Percentiles rank a stretch among this genome's conserved stretches.
phyloP scores from a whole-genome alignment of 2,329 filamentous ascomycete genomes.

The Sporothrix luriei region DNA sequence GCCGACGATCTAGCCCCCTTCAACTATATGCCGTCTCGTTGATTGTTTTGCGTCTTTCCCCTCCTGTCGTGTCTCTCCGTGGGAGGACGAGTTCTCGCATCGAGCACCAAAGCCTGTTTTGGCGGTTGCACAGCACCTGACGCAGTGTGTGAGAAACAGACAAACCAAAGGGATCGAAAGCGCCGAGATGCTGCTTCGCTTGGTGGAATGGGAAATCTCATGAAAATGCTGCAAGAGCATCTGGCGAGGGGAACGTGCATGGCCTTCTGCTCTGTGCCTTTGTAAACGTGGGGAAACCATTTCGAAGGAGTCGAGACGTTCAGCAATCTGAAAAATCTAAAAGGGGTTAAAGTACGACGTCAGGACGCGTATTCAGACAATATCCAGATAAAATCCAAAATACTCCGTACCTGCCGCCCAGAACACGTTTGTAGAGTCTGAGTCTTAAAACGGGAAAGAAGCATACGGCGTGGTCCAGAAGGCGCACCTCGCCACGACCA shows the following conservation, averaged over 20 bases:
- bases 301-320: slow-evolving; percentile 14
- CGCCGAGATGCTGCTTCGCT: neutral
- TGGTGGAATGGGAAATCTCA: neutral
- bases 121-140: slow-evolving; percentile 23
- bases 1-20: slow-evolving; percentile 8
- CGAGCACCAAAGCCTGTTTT: slow-evolving; percentile 24
- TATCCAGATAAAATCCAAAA: neutral
- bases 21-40: neutral
- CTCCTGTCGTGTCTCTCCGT: slow-evolving; percentile 5
- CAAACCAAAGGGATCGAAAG: neutral
- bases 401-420: neutral
- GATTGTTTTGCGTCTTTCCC: neutral
- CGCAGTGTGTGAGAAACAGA: neutral
- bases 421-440: neutral
- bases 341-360: neutral
- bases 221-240: neutral
- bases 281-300: slow-evolving; percentile 14
- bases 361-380: too few relatives aligned
- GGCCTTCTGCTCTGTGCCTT: neutral
- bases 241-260: neutral
- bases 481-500: slow-evolving; percentile 2
- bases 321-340: neutral
- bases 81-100: neutral
- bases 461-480: neutral
- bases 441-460: neutral